phyloP scores from a whole-genome alignment of 768 basidiomycete species.

The Hericium alpestre region DNA sequence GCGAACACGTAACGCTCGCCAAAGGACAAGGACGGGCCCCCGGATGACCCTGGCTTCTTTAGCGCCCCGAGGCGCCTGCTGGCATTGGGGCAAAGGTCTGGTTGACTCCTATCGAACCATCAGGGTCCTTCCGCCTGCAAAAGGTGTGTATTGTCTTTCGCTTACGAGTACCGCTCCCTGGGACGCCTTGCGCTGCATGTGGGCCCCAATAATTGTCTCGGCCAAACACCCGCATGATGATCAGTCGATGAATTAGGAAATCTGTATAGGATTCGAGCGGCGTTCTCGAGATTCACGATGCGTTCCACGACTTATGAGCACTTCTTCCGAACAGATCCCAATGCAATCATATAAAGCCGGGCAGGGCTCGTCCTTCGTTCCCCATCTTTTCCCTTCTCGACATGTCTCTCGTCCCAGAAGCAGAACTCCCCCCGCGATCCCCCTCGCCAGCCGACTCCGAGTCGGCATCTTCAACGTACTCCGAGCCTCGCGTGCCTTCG shows the following conservation, averaged over 20 bases:
- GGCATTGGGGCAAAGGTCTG: background rate
- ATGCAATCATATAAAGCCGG: constrained; percentile 11
- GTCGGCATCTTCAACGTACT: constrained; percentile 7
- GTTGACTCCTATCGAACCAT: background rate
- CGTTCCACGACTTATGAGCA: too few relatives aligned
- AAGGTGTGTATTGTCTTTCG: constrained; percentile 1
- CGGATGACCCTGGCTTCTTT: background rate
- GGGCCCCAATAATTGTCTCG: background rate
- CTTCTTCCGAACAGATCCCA: constrained; percentile 5
- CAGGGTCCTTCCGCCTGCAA: background rate
- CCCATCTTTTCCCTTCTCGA: constrained; percentile 4
- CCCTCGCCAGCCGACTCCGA: constrained; percentile 5
- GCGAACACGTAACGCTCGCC: background rate
- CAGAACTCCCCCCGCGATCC: constrained; percentile 5
- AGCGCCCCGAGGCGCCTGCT: background rate
- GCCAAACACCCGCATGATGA: background rate
- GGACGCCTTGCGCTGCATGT: background rate
- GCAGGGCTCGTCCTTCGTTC: constrained; percentile 4
- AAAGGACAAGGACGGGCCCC: background rate
- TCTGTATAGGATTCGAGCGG: constrained; percentile 2
- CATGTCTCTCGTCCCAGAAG: constrained; percentile 11
- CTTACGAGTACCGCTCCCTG: constrained; percentile 1
- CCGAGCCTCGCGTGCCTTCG: background rate
- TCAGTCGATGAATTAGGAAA: background rate
- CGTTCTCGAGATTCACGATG: background rate